These are phyloP conservation scores for Plasmodium cynomolgi DNA, from an alignment of 169 alveolate genomes.

Conservation along the genomic window DNA sequence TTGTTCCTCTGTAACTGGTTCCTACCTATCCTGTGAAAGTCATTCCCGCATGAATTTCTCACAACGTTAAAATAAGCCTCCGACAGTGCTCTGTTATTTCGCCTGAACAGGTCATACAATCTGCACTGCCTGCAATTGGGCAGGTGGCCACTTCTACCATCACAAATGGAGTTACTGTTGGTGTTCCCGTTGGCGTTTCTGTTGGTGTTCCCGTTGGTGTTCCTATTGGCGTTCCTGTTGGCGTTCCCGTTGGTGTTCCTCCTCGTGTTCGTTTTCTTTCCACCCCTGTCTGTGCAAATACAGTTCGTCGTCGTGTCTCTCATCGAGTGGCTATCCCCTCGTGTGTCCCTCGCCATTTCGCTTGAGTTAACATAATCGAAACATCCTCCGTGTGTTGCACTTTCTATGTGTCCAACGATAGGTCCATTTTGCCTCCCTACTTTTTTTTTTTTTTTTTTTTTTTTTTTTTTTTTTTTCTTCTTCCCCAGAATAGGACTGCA, in stretches of 20 bases:
- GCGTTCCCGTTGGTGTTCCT: too few relatives aligned
- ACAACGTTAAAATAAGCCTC: not conserved
- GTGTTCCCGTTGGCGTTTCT: too few relatives aligned
- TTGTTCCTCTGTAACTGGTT: not conserved
- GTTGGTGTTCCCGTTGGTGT: too few relatives aligned
- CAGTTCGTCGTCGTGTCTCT: not conserved
- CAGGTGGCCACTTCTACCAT: not conserved
- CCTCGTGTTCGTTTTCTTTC: not conserved
- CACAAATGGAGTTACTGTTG: not conserved
- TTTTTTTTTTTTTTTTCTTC: not conserved
- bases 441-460: constrained; percentile 4
- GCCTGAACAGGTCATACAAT: not conserved
- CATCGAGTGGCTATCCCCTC: not conserved
- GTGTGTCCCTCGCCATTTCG: not conserved
- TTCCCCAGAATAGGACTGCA: not conserved
- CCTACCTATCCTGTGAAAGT: not conserved
- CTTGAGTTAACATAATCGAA: not conserved
- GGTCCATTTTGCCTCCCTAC: not conserved
- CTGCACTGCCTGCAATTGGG: not conserved
- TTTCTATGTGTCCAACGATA: not conserved
- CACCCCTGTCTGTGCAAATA: not conserved
- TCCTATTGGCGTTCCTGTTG: too few relatives aligned
- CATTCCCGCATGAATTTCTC: not conserved
- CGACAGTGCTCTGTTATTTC: not conserved
- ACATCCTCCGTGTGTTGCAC: not conserved